Evolutionary conservation across 2,329 filamentous ascomycete species (phyloP), one percentile per base, ranked within the genome.

Genomic region (Metarhizium robertsii): DNA sequence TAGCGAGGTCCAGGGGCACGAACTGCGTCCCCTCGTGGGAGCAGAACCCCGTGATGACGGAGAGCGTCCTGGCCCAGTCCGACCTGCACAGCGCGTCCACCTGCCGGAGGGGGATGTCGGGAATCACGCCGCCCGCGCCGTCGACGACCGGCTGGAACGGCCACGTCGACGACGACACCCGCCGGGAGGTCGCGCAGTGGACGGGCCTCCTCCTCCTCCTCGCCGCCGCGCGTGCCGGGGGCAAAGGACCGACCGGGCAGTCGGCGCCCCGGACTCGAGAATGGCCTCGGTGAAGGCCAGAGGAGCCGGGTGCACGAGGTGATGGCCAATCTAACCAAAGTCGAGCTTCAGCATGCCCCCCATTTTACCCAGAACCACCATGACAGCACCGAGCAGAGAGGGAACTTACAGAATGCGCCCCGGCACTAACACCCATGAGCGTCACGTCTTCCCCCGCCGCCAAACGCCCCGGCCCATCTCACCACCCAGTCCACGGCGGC

Each of bases 141-240:
- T 87, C 85, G 55, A 89, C 79, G 40, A 85, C 81, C 7, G 86
- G 86, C 62, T 88, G 86, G 70, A 88, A 90, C 0, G 87, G 75
- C 81, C 81, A 84, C 32, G 25, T 25, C 25, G 25, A 25, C 25
- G 2, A 25, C 20, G 25, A 25, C 25, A 25, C 25, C 25, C 25
- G 25, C 25, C 25, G 25, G 25, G 25, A 25, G 25, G 25, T 25
- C 25, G 25, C 25, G 25, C 25, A 25, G 25, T 4, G 25, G 25
- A 25, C 3, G 3, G 25, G 25, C 25, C 25, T 25, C 20, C 25
- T 25, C 25, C 25, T 25, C 25, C 20, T 20, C 20, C 2, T 3
- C 25, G 25, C 25, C 25, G 3, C 25, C 25, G 25, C 25, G 25
- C 90, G 78, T 7, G 70, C 64, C 57, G 82, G 72, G 59, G 85